Base-by-base conservation (phyloP, 768 basidiomycete species). In the Coprinopsis sp. region DNA sequence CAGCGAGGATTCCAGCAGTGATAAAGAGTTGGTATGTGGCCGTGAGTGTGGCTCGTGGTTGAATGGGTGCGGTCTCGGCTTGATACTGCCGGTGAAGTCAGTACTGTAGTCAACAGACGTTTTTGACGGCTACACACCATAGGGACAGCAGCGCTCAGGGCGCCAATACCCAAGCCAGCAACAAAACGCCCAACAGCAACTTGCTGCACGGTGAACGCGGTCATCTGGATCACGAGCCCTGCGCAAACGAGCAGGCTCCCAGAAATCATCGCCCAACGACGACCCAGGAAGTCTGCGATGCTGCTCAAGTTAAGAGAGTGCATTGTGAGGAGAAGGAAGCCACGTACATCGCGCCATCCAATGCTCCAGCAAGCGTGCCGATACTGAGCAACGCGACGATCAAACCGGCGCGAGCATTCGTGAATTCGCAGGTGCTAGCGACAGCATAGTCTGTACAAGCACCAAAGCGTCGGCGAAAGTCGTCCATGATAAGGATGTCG, bases 341-440 rank as follows among this genome's bases (percentile, higher is more conserved):
- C 36, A 72, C 79, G 52, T 54, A 81, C 76, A 74, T 71, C 34
- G 83, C 82, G 55, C 84, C 83, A 16, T 70, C 34, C 4, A 86
- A 69, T 1, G 79, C 77, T 31, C 86, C 85, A 30, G 74, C 60
- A 22, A 86, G 68, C 0, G 84, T 84, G 12, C 86, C 87, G 53
- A 87, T 82, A 12, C 73, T 76, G n/a, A 87, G 70, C 21, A 87
- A 63, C n/a, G 75, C 68, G 43, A 87, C 85, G 50, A 88, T 84
- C 37, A 87, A 70, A 25, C 84, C 80, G 44, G 76, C 72, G 8
- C 82, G 72, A 3, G 79, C 78, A 14, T 60, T 72, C 23, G 71
- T 64, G 60, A 85, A 87, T 13, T 62, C 49, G 58, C 82, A 84
- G 2, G 71, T 70, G 6, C 58, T 54, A 2, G 58, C 61, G 38